A percentile compares a stretch with the other conserved stretches of the same genome.
Evolutionary conservation across 2,329 filamentous ascomycete genomes (phyloP).

Genomic region (Cladosporium sp.): DNA sequence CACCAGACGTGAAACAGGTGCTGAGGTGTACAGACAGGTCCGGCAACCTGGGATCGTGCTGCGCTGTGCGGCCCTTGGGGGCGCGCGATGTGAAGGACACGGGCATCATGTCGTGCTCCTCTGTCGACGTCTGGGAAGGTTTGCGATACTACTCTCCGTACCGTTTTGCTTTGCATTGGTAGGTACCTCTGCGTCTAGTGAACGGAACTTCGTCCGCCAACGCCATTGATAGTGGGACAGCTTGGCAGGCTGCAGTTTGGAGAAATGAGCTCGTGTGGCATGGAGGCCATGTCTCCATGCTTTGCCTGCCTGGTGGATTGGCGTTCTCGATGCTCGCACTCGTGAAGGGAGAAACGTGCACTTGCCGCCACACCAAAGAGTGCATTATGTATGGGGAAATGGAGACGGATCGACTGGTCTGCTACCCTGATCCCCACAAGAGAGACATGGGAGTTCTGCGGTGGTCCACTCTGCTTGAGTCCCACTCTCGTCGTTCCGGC

Average conservation of each 20-base stretch:
- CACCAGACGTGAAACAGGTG: slow-evolving; percentile 4
- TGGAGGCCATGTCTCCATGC: too few relatives aligned
- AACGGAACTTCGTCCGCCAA: too few relatives aligned
- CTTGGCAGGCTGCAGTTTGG: neutral
- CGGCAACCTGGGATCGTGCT: slow-evolving; percentile 10
- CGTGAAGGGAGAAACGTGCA: neutral
- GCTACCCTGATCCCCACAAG: neutral
- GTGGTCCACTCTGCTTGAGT: neutral
- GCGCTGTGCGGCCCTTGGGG: slow-evolving; percentile 2
- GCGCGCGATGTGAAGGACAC: neutral
- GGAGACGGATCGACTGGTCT: neutral
- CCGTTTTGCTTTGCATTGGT: too few relatives aligned
- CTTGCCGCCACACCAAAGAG: neutral
- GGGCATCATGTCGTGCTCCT: too few relatives aligned
- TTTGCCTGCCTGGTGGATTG: too few relatives aligned
- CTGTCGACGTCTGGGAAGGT: too few relatives aligned
- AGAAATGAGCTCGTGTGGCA: neutral
- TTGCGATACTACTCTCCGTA: too few relatives aligned
- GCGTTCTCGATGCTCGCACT: neutral
- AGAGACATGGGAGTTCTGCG: neutral
- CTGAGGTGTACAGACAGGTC: slow-evolving; percentile 11
- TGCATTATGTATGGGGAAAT: neutral
- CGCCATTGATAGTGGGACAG: too few relatives aligned
- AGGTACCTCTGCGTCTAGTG: too few relatives aligned
- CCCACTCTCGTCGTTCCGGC: too few relatives aligned